phyloP scores from a whole-genome alignment of 2,329 filamentous ascomycete species.

The Ophiostoma fasciatum region DNA sequence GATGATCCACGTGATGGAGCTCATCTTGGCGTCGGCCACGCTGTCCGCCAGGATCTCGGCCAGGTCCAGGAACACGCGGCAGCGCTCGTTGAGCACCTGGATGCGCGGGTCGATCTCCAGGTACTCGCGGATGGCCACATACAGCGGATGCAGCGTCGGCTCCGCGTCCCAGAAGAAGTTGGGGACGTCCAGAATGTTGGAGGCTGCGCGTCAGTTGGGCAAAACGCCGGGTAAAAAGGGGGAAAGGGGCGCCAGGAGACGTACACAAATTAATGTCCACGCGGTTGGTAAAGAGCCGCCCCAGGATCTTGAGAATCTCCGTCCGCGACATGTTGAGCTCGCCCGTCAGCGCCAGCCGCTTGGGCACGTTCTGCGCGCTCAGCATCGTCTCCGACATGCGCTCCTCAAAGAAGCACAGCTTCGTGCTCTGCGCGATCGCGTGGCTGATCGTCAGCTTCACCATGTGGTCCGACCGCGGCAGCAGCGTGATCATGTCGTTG shows the following conservation, averaged over 20 bases:
- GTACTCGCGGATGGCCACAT: constrained; percentile 88
- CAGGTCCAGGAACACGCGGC: constrained; percentile 88
- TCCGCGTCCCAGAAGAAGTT: constrained; percentile 99
- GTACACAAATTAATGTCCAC: constrained; percentile 96
- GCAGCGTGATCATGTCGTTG: constrained; percentile 97
- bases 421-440: constrained; percentile 93
- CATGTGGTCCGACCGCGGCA: constrained; percentile 89
- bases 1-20: constrained; percentile 92
- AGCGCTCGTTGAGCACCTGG: constrained; percentile 92
- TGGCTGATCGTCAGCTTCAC: constrained; percentile 97
- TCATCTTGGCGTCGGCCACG: constrained; percentile 91
- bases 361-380: constrained; percentile 83
- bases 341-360: constrained; percentile 75
- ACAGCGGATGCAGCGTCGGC: constrained; percentile 85
- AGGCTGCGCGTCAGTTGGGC: constrained; percentile 43
- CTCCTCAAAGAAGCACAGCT: constrained; percentile 91
- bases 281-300: constrained; percentile 78
- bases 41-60: constrained; percentile 89
- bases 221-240: not conserved
- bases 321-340: constrained; percentile 80
- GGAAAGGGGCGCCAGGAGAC: constrained; percentile 16
- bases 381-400: constrained; percentile 90
- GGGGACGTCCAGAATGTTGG: constrained; percentile 88
- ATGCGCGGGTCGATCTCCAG: constrained; percentile 94
- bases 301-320: constrained; percentile 85